Conservation (phyloP, 2,329 filamentous ascomycete genomes). For the Xylariomycetidae sp. region DNA sequence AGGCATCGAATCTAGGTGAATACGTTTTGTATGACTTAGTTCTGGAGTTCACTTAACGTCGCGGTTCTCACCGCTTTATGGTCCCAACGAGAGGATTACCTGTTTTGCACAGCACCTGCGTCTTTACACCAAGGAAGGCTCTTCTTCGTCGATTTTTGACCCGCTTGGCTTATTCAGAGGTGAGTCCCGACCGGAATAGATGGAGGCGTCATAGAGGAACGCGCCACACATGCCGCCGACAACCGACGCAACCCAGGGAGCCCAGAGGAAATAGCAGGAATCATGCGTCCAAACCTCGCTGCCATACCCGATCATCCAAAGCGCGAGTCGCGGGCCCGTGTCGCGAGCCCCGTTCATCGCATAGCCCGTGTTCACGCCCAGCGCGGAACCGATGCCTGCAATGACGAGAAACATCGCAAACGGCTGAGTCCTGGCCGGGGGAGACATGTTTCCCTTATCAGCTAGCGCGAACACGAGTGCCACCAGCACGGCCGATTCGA, state of each 20-base stretch:
- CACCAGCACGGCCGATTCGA: slow-evolving; percentile 4
- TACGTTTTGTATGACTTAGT: no score
- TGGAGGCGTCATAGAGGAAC: slow-evolving; percentile 1
- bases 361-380: slow-evolving; percentile 4
- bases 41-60: no score
- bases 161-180: slow-evolving; percentile 1
- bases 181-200: slow-evolving; percentile 4
- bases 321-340: slow-evolving; percentile 2
- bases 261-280: slow-evolving; percentile 3
- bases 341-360: slow-evolving; percentile 5
- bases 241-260: slow-evolving; percentile 2
- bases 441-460: slow-evolving; percentile 3
- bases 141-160: no score
- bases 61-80: no score
- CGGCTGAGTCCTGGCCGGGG: slow-evolving; percentile 2
- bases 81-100: no score
- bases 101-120: no score
- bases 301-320: slow-evolving; percentile 1
- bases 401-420: slow-evolving; percentile 5
- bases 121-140: no score
- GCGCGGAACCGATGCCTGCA: slow-evolving; percentile 3
- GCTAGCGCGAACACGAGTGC: slow-evolving; percentile 3
- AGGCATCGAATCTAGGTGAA: no score
- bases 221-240: slow-evolving; percentile 2
- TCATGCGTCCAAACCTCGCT: slow-evolving; percentile 2